Evolutionary conservation across 192 early-diverging fungal genomes (phyloP).

Genomic region (Radiomyces spectabilis): DNA sequence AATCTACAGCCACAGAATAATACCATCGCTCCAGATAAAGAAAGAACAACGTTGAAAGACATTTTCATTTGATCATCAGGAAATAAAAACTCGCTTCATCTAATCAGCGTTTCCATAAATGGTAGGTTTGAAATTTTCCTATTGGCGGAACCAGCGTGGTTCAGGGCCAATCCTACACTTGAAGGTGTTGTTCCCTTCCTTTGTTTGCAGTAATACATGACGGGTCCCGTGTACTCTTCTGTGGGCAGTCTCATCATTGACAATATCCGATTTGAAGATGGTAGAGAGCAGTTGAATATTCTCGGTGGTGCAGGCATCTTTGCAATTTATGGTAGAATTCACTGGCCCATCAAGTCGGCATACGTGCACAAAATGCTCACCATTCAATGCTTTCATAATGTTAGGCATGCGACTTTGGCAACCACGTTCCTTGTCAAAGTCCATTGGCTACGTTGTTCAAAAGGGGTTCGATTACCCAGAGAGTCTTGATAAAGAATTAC

Average conservation of each 20-base stretch:
- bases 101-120: too few species aligned
- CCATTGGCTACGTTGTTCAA: slow-evolving; percentile 27
- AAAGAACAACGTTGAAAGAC: too few species aligned
- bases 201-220: too few species aligned
- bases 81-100: too few species aligned
- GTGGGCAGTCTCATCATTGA: slow-evolving; percentile 31
- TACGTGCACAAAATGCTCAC: not conserved
- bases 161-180: too few species aligned
- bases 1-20: too few species aligned
- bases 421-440: slow-evolving; percentile 10
- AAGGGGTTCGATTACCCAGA: slow-evolving; percentile 30
- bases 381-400: not conserved
- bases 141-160: too few species aligned
- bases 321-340: slow-evolving; percentile 32
- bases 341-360: not conserved
- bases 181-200: too few species aligned
- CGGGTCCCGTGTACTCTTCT: too few species aligned
- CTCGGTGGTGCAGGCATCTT: slow-evolving; percentile 33
- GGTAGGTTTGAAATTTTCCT: too few species aligned
- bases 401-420: slow-evolving; percentile 36
- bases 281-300: slow-evolving; percentile 15
- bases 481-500: slow-evolving; percentile 12
- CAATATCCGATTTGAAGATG: slow-evolving; percentile 25
- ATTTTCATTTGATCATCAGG: too few species aligned
- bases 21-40: too few species aligned